These are phyloP conservation scores for Calonectria hongkongensis DNA, from an alignment of 2,329 filamentous ascomycete genomes.

Conservation along the genomic window DNA sequence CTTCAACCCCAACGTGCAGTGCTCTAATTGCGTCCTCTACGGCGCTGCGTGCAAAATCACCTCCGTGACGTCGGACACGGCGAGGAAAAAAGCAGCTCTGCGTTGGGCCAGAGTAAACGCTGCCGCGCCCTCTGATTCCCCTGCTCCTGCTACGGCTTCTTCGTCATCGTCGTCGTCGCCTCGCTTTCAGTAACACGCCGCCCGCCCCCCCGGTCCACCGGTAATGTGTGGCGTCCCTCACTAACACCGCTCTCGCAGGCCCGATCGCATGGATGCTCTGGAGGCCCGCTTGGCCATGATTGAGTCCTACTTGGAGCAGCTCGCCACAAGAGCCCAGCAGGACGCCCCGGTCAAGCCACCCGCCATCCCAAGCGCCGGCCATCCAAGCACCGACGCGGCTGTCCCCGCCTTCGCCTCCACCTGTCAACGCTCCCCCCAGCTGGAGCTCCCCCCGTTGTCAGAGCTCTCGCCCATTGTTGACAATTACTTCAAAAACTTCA, in stretches of 20 bases:
- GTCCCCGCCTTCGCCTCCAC: not conserved
- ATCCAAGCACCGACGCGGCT: not conserved
- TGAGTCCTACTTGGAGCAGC: constrained; percentile 41
- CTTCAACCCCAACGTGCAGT: constrained; percentile 57
- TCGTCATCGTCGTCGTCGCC: not conserved
- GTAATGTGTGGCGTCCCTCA: not conserved
- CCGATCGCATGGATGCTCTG: constrained; percentile 41
- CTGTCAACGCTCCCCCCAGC: not conserved
- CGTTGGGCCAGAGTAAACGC: not conserved
- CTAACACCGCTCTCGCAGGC: constrained; percentile 30
- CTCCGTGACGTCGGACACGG: not conserved
- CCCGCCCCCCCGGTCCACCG: no score
- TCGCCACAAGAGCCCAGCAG: constrained; percentile 18
- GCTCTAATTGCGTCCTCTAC: constrained; percentile 63
- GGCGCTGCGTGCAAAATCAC: constrained; percentile 56
- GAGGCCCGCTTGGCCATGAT: constrained; percentile 48
- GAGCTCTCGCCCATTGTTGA: constrained; percentile 48
- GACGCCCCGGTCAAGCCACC: not conserved
- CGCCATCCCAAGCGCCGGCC: not conserved
- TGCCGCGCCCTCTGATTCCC: not conserved
- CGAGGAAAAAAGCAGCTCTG: constrained; percentile 36
- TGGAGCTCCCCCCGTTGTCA: constrained; percentile 44
- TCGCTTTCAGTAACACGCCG: not conserved
- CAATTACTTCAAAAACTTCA: constrained; percentile 48
- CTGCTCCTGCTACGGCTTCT: not conserved